Percentiles rank a stretch among this genome's conserved stretches.
phyloP scores from a whole-genome alignment of 768 basidiomycete genomes.

The Gloeophyllum trabeum region DNA sequence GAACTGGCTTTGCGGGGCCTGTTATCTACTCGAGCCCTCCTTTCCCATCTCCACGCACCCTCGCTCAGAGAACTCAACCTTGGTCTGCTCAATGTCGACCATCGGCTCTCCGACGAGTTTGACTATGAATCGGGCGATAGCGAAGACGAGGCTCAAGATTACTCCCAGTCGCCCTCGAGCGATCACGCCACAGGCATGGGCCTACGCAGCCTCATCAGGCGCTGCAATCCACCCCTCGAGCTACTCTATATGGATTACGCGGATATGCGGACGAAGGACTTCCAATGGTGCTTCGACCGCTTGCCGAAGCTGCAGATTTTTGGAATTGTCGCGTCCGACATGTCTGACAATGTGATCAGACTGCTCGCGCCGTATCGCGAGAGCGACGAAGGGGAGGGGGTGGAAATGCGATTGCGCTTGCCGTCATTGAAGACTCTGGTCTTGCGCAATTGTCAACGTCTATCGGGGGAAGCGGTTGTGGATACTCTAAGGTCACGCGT shows the following conservation, averaged over 20 bases:
- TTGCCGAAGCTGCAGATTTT: constrained; percentile 47
- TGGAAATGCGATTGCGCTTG: constrained; percentile 27
- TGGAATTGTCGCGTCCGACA: constrained; percentile 68
- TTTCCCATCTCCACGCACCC: constrained; percentile 55
- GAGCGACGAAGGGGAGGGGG: constrained; percentile 5
- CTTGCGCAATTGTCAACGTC: constrained; percentile 50
- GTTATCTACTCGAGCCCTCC: constrained; percentile 51
- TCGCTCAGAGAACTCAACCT: constrained; percentile 50
- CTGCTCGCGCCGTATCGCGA: constrained; percentile 26
- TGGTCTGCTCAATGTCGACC: constrained; percentile 57
- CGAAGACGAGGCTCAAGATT: constrained; percentile 65
- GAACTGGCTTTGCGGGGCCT: constrained; percentile 45
- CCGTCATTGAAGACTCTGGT: constrained; percentile 42
- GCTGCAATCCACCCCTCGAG: constrained; percentile 51
- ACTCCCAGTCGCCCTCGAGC: constrained; percentile 66
- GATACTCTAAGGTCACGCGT: constrained; percentile 38
- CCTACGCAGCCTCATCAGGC: constrained; percentile 48
- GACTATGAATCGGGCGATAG: constrained; percentile 51
- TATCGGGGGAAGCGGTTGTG: constrained; percentile 49
- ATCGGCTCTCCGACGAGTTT: constrained; percentile 17
- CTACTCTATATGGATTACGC: constrained; percentile 71
- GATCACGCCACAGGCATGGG: constrained; percentile 79
- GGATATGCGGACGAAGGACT: constrained; percentile 80
- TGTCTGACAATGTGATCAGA: constrained; percentile 62
- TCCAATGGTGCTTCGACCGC: constrained; percentile 52